Evolutionary conservation across 768 basidiomycete genomes (phyloP).

Genomic region (Phaffia australis): DNA sequence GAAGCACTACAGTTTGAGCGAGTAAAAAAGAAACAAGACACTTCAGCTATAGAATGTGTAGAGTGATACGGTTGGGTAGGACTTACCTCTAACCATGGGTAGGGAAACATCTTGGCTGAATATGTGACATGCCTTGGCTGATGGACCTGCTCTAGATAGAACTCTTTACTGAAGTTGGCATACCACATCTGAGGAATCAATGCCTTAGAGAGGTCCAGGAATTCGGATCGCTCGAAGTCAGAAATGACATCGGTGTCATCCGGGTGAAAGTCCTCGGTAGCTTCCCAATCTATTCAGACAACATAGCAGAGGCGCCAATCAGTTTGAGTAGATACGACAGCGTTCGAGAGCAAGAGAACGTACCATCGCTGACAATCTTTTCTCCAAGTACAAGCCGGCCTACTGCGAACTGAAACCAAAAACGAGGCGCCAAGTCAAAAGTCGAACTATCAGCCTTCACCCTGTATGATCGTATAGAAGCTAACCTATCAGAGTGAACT

Average conservation of each 20-base stretch:
- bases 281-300: slow-evolving; percentile 17
- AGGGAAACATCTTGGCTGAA: slow-evolving; percentile 67
- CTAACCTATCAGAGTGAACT: neutral
- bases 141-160: slow-evolving; percentile 92
- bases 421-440: neutral
- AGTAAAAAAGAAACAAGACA: neutral
- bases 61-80: slow-evolving; percentile 8
- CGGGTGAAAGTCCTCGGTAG: slow-evolving; percentile 45
- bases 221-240: slow-evolving; percentile 81
- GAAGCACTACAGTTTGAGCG: slow-evolving; percentile 46
- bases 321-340: neutral
- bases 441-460: too few species aligned
- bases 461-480: too few species aligned
- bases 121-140: slow-evolving; percentile 79
- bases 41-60: slow-evolving; percentile 3
- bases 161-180: slow-evolving; percentile 81
- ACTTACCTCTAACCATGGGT: slow-evolving; percentile 62
- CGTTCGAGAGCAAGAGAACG: slow-evolving; percentile 31
- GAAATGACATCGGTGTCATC: slow-evolving; percentile 69
- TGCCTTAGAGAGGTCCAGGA: slow-evolving; percentile 79
- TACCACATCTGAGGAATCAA: slow-evolving; percentile 77
- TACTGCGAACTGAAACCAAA: slow-evolving; percentile 47
- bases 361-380: slow-evolving; percentile 66
- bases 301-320: neutral
- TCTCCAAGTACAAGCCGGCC: slow-evolving; percentile 70